phyloP scores from a whole-genome alignment of 140 eudicot species.

The Senecio squalidus region DNA sequence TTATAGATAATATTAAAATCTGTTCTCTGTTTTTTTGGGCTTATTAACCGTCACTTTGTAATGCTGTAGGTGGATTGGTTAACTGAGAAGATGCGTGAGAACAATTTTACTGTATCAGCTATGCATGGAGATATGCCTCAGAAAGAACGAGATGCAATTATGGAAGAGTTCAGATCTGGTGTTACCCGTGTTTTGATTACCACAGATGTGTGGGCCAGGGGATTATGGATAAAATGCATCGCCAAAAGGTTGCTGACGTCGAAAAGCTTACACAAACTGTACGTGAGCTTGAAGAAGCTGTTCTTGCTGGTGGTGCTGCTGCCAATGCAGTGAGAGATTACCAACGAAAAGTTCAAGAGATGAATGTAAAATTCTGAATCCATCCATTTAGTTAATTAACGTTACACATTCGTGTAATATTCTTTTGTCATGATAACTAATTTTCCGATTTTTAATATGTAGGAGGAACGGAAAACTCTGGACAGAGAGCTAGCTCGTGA shows the following conservation, averaged over 20 bases:
- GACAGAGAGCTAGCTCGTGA: constrained; percentile 96
- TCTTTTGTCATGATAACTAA: background rate
- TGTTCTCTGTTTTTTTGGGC: no score
- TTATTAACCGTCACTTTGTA: no score
- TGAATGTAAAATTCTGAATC: constrained; percentile 55
- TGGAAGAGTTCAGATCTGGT: no score
- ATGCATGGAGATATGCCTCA: no score
- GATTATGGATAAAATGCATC: constrained; percentile 90
- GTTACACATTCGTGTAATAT: constrained; percentile 4
- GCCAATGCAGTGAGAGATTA: constrained; percentile 98
- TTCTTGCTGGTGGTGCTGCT: constrained; percentile 99
- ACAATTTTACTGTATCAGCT: no score
- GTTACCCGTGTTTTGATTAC: no score
- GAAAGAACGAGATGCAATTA: no score
- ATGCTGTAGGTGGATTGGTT: no score
- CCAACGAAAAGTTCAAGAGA: constrained; percentile 95
- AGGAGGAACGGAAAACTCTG: constrained; percentile 89
- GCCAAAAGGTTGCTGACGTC: constrained; percentile 96
- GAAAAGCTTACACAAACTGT: constrained; percentile 96
- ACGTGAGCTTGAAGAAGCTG: constrained; percentile 95
- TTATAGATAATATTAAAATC: no score
- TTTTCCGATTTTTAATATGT: constrained; percentile 11
- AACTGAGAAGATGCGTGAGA: no score
- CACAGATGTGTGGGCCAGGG: no score
- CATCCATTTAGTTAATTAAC: background rate